Base-by-base conservation (phyloP, 352 stramenopile genomes). In the Pythium sp. region DNA sequence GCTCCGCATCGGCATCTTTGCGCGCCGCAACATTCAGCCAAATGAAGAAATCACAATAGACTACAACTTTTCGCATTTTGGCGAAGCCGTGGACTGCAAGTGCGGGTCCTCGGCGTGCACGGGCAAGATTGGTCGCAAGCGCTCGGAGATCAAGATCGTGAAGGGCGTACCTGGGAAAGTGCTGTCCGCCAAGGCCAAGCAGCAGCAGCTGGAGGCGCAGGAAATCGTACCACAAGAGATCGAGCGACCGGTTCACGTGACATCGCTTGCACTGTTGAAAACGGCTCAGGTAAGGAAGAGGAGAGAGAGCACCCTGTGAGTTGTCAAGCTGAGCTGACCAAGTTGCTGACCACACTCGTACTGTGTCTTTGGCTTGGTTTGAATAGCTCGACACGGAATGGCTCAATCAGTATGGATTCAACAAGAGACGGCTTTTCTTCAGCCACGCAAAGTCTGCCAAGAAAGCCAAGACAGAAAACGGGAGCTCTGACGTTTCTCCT, bases 41-140 rank as follows among this genome's bases (percentile, higher is more conserved):
- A 62, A 78, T 28, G 87, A 94, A 65, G 87, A 94, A 69, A 91
- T 94, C 65, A 93, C 84, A 7, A 92, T 93, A 62, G 84, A 94
- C 67, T 94, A 94, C 74, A 91, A 94, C 68, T 91, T 94, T 68
- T 90, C 81, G 20, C 84, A 94, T 72, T 92, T 94, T 64, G 86
- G 86, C 41, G 86, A 90, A 47, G 78, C 78, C 49, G 84, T 90
- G 15, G 74, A 88, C 57, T 94, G 86, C 68, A 89, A 91, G 71
- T 94, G 86, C 66, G 86, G 86, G 59, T 86, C 84, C 0, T 80
- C 80, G 12, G 75, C 80, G 38, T 94, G 86, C 65, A 90, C 81
- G 34, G 86, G 86, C 43, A 88, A 89, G 58, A 89, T 93, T 67
- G 86, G 86, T 8, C 75, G 82, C 65, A 93, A 92, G 72, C 80